A percentile compares a stretch with the other conserved stretches of the same genome.
phyloP scores from a whole-genome alignment of 1,284 basidiomycete genomes.

The Takashimella tepidaria region DNA sequence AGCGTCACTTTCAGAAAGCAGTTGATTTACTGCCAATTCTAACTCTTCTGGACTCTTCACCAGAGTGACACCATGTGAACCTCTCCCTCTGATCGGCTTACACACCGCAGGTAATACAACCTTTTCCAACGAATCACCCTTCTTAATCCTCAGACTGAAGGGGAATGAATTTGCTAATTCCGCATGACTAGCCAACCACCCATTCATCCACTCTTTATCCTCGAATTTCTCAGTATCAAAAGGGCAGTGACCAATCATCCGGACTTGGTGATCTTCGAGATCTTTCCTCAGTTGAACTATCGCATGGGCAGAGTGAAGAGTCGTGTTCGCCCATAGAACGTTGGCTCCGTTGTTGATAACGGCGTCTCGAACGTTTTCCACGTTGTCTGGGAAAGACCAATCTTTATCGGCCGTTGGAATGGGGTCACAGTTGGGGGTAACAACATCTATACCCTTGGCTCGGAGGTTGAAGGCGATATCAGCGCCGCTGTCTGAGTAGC shows the following conservation, averaged over 20 bases:
- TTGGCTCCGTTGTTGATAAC: slow-evolving; percentile 24
- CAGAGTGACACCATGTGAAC: slow-evolving; percentile 28
- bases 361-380: slow-evolving; percentile 20
- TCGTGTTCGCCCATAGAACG: slow-evolving; percentile 33
- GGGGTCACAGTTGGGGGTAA: slow-evolving; percentile 13
- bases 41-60: slow-evolving; percentile 17
- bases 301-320: slow-evolving; percentile 26
- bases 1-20: slow-evolving; percentile 25
- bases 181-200: slow-evolving; percentile 19
- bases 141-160: slow-evolving; percentile 1
- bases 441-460: slow-evolving; percentile 7
- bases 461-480: slow-evolving; percentile 29
- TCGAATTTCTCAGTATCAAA: slow-evolving; percentile 26
- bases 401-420: slow-evolving; percentile 16
- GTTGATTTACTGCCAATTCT: slow-evolving; percentile 6
- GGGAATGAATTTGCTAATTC: slow-evolving; percentile 21
- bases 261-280: slow-evolving; percentile 7
- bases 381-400: slow-evolving; percentile 34
- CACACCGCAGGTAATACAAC: slow-evolving; percentile 14
- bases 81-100: slow-evolving; percentile 36
- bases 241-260: slow-evolving; percentile 27
- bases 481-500: slow-evolving; percentile 29
- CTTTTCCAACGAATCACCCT: not conserved
- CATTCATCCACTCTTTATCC: slow-evolving; percentile 33
- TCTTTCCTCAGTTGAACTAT: slow-evolving; percentile 19